Percentiles rank a stretch among this genome's conserved stretches.
phyloP scores from a whole-genome alignment of 176 grass and related monocot species.

The Lolium perenne region DNA sequence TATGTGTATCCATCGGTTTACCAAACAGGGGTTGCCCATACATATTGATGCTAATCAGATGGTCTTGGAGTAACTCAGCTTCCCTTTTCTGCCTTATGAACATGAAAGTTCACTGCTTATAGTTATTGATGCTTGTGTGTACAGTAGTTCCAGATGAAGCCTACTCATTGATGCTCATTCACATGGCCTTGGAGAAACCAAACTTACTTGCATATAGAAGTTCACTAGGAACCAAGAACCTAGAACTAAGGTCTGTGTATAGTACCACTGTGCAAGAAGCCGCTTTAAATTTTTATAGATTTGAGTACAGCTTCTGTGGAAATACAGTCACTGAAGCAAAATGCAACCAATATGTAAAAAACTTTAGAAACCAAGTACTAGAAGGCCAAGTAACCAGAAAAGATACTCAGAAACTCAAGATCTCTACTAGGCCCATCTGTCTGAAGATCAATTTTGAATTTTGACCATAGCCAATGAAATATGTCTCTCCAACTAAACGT shows the following conservation, averaged over 20 bases:
- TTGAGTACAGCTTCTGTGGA: not conserved
- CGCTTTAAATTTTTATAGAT: not conserved
- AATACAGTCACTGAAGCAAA: not conserved
- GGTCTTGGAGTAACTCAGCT: not conserved
- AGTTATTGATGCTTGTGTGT: not conserved
- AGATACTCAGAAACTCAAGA: not conserved
- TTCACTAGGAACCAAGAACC: not conserved
- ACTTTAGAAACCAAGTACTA: not conserved
- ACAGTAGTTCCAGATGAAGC: not conserved
- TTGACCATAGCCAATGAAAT: not conserved
- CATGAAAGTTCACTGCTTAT: slow-evolving; percentile 11
- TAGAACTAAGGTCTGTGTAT: not conserved
- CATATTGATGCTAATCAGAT: not conserved
- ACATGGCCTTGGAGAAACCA: not conserved
- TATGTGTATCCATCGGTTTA: not conserved
- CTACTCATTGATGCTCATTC: not conserved
- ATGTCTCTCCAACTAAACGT: not conserved
- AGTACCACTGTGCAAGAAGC: not conserved
- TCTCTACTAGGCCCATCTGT: not conserved
- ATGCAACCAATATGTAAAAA: not conserved
- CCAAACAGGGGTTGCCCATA: not conserved
- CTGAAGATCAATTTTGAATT: not conserved
- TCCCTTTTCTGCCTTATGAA: not conserved
- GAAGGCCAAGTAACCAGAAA: not conserved
- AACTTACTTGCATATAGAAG: not conserved